Evolutionary conservation across 2,329 filamentous ascomycete genomes (phyloP), one percentile per base, ranked within the genome.

Genomic region (Exophiala lecanii-corni): DNA sequence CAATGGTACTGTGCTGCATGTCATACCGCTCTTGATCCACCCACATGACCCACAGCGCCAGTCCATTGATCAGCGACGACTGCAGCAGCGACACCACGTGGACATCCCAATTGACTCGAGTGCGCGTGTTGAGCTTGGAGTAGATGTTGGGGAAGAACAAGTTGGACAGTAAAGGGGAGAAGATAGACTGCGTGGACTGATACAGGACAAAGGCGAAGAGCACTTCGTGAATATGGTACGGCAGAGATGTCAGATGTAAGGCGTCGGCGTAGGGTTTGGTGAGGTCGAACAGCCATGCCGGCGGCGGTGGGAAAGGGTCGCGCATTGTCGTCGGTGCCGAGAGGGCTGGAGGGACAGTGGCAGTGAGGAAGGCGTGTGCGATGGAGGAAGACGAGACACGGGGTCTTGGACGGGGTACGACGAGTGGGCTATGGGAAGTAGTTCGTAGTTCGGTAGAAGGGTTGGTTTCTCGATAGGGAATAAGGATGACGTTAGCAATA

Each of bases 31-130:
- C 77, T 32, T 73, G 58, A 57, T 83, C 79, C 15, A 50, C 62
- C 49, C 65, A 67, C 59, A 81, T 78, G 30, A 80, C 72, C 68
- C 73, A 82, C 12, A 82, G 59, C 18, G 77, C 76, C 33, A 76
- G 53, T 3, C 57, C 59, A 57, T 73, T 76, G 56, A 83, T 75
- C 13, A 81, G 55, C 6, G 69, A 65, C 47, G 71, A 74, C 64
- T 83, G 79, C 25, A 79, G 65, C 31, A 83, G 67, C 1, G 75
- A 78, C 31, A 82, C 79, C 41, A 82, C 73, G 57, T 83, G 79
- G 5, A 82, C 77, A 61, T 83, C 75, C 79, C 79, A 83, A 63
- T 81, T 82, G 39, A 82, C 63, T 52, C 71, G 72, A 2, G 78
- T 82, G 36, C 78, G 73, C 17, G 59, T 60, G 46, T 67, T 72